Conservation (phyloP, 305 asterid genomes). For the Fraxinus sp. region DNA sequence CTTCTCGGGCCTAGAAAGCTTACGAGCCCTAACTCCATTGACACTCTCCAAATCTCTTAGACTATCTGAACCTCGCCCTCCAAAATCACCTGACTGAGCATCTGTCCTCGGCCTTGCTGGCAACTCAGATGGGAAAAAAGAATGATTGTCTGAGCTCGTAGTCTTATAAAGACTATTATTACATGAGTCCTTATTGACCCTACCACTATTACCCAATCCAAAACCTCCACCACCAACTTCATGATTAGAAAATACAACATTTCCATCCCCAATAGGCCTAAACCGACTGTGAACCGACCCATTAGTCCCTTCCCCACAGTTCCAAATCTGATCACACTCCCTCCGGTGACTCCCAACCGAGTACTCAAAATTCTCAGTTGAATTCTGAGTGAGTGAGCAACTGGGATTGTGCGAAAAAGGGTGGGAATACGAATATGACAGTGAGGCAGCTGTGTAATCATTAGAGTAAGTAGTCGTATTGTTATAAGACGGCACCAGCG, state of each 20-base stretch:
- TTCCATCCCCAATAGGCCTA: slow-evolving; percentile 84
- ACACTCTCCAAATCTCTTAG: slow-evolving; percentile 43
- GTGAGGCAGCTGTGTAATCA: slow-evolving; percentile 72
- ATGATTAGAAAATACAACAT: slow-evolving; percentile 60
- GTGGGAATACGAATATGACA: slow-evolving; percentile 73
- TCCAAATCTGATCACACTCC: slow-evolving; percentile 80
- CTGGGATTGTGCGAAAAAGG: slow-evolving; percentile 81
- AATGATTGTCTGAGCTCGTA: slow-evolving; percentile 62
- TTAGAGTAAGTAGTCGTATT: slow-evolving; percentile 67
- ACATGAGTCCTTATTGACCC: slow-evolving; percentile 54
- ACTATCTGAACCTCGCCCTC: slow-evolving; percentile 35
- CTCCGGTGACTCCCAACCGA: slow-evolving; percentile 57
- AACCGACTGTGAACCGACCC: slow-evolving; percentile 86
- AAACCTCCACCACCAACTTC: slow-evolving; percentile 44
- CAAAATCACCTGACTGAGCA: slow-evolving; percentile 17
- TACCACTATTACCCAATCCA: slow-evolving; percentile 30
- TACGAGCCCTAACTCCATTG: slow-evolving; percentile 42
- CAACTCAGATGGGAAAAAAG: slow-evolving; percentile 85
- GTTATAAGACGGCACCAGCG: slow-evolving; percentile 58
- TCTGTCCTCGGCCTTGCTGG: slow-evolving; percentile 73
- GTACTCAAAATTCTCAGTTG: slow-evolving; percentile 62
- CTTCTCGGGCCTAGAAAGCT: slow-evolving; percentile 66
- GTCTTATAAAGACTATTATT: slow-evolving; percentile 49
- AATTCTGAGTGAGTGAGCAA: slow-evolving; percentile 75
- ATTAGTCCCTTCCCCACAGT: slow-evolving; percentile 88